Percentiles rank a stretch among this genome's conserved stretches.
These are phyloP conservation scores for Plectosphaerella sp. DNA, from an alignment of 2,329 filamentous ascomycete species.

Conservation along the genomic window DNA sequence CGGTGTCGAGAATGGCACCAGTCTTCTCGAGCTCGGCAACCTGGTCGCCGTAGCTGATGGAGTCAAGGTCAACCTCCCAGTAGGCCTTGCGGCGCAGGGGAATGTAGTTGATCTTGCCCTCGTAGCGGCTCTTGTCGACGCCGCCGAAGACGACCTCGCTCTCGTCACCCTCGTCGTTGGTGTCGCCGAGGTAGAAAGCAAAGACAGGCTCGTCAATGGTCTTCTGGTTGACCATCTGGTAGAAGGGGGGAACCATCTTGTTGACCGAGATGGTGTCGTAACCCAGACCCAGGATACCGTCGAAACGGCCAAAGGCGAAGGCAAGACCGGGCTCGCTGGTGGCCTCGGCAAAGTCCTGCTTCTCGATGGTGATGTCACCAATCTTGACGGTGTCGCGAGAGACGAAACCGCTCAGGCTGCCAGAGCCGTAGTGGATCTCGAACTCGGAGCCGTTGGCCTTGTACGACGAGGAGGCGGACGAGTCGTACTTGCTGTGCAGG, in stretches of 20 bases:
- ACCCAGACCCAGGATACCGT: slow-evolving; percentile 90
- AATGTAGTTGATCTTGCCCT: slow-evolving; percentile 85
- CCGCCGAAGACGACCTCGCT: slow-evolving; percentile 91
- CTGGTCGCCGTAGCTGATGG: slow-evolving; percentile 83
- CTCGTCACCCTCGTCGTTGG: slow-evolving; percentile 61
- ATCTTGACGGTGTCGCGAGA: slow-evolving; percentile 85
- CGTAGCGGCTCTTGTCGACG: slow-evolving; percentile 73
- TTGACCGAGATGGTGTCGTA: slow-evolving; percentile 98
- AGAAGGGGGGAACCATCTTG: slow-evolving; percentile 89
- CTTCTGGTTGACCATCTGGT: slow-evolving; percentile 88
- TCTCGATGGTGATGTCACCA: slow-evolving; percentile 81
- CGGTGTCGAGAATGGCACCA: slow-evolving; percentile 95
- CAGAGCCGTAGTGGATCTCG: slow-evolving; percentile 92
- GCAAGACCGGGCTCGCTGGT: slow-evolving; percentile 93
- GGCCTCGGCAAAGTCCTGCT: slow-evolving; percentile 94
- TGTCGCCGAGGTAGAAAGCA: slow-evolving; percentile 88
- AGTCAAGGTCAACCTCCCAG: slow-evolving; percentile 97
- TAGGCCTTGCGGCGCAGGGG: slow-evolving; percentile 97
- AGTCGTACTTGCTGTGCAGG: slow-evolving; percentile 95
- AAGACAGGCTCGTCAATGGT: slow-evolving; percentile 91
- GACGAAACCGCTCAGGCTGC: slow-evolving; percentile 87
- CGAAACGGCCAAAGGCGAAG: slow-evolving; percentile 96
- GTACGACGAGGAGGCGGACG: slow-evolving; percentile 81
- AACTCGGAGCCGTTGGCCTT: slow-evolving; percentile 91
- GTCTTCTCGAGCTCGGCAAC: slow-evolving; percentile 89